Conservation (phyloP, 257 asterid species). For the Avicennia marina region DNA sequence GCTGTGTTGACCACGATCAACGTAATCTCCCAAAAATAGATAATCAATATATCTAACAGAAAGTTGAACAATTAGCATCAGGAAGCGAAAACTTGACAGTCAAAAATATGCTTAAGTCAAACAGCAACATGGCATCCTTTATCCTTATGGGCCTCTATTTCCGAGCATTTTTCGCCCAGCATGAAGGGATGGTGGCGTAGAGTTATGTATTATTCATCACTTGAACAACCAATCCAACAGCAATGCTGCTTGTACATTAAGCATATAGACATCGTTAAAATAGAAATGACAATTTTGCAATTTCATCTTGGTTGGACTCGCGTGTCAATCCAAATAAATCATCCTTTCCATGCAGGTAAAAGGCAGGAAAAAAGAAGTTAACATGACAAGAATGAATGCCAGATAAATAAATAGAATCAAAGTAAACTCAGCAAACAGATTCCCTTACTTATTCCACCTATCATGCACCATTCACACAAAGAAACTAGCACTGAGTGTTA, state of each 20-base stretch:
- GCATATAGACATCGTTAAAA: too few relatives aligned
- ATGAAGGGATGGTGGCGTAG: too few relatives aligned
- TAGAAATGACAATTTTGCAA: neutral
- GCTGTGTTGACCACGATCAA: slow-evolving; percentile 99
- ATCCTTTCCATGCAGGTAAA: neutral
- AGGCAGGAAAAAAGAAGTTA: neutral
- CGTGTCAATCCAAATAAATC: neutral
- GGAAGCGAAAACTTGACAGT: neutral
- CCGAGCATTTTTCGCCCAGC: too few relatives aligned
- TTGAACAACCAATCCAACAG: too few relatives aligned
- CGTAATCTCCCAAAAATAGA: slow-evolving; percentile 97
- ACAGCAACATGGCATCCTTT: neutral
- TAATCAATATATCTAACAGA: slow-evolving; percentile 81
- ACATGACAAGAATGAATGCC: too few relatives aligned
- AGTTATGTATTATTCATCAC: too few relatives aligned
- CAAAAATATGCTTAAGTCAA: slow-evolving; percentile 1
- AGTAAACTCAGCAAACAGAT: too few relatives aligned
- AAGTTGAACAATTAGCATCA: slow-evolving; percentile 34
- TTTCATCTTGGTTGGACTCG: neutral
- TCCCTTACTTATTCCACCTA: neutral
- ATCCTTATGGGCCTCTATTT: too few relatives aligned
- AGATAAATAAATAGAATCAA: too few relatives aligned
- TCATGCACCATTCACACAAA: too few relatives aligned
- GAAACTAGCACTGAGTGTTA: too few relatives aligned
- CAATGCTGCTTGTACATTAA: too few relatives aligned